Evolutionary conservation across 495 filamentous ascomycete genomes (phyloP).

Genomic region (Talaromyces nanjingensis): DNA sequence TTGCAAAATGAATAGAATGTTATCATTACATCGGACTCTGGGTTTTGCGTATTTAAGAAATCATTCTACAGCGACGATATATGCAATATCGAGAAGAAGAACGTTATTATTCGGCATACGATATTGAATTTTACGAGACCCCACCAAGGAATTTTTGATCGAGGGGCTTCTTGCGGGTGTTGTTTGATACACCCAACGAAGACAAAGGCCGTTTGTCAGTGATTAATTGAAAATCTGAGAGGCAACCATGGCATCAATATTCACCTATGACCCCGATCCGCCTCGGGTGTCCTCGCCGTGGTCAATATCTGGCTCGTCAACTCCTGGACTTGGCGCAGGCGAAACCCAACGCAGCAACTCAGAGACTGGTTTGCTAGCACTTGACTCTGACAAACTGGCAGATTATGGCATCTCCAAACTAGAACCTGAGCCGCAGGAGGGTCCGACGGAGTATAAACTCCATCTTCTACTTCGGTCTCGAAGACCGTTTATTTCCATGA

Average conservation of each 20-base stretch:
- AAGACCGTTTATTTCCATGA: constrained; percentile 58
- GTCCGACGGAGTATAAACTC: constrained; percentile 92
- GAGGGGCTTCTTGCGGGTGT: no score
- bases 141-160: neutral
- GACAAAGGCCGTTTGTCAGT: neutral
- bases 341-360: constrained; percentile 21
- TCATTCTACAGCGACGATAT: neutral
- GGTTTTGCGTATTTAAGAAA: constrained; percentile 6
- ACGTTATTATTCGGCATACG: neutral
- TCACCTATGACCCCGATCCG: constrained; percentile 87
- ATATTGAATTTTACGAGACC: neutral
- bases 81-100: constrained; percentile 7
- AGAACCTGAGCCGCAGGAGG: constrained; percentile 86
- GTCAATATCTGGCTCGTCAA: constrained; percentile 48
- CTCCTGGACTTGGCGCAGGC: constrained; percentile 22
- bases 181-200: neutral
- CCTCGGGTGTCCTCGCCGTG: constrained; percentile 86
- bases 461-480: constrained; percentile 81
- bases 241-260: constrained; percentile 80
- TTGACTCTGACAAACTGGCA: constrained; percentile 46
- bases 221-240: neutral
- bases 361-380: constrained; percentile 16
- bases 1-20: constrained; percentile 7
- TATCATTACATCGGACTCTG: constrained; percentile 5
- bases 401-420: constrained; percentile 71